Evolutionary conservation across 1,284 basidiomycete genomes (phyloP), one percentile per base, ranked within the genome.

Genomic region (Pyrrhoderma lamaoense): DNA sequence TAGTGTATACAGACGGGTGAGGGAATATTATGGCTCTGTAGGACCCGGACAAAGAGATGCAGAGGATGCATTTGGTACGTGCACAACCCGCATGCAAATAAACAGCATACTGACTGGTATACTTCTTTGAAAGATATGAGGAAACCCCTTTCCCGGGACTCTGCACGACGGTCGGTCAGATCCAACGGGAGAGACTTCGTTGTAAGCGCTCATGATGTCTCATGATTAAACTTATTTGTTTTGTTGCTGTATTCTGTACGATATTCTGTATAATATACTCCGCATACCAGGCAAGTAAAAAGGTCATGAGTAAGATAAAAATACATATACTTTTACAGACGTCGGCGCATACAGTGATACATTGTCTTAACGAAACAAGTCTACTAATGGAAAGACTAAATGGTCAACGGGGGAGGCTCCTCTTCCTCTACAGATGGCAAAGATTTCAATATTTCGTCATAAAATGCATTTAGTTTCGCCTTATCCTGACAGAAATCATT

Each of bases 31-130:
- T 67, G 85, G 84, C 11, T 83, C 75, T 52, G 85, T 85, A 2
- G 63, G 79, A 36, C 79, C 85, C 56, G 82, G 79, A 8, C 77
- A 77, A 18, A 71, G 77, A 60, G 87, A 91, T 52, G 91, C 94
- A 62, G 91, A 94, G 62, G 91, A 95, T 65, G 93, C 89, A 13
- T 94, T 85, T 66, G 92, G 91, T 92, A 66, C 59, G n/a, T n/a
- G n/a, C n/a, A n/a, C n/a, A n/a, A n/a, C n/a, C n/a, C n/a, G n/a
- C n/a, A n/a, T n/a, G n/a, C n/a, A n/a, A n/a, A n/a, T n/a, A n/a
- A n/a, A n/a, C n/a, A n/a, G n/a, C n/a, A n/a, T n/a, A n/a, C n/a
- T n/a, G n/a, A n/a, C n/a, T n/a, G n/a, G n/a, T n/a, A n/a, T 51
- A 19, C 44, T 14, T 36, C 47, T 27, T 42, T 9, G n/a, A 21